Base-by-base conservation (phyloP, 768 basidiomycete genomes). In the Xanthoconium stramineum region DNA sequence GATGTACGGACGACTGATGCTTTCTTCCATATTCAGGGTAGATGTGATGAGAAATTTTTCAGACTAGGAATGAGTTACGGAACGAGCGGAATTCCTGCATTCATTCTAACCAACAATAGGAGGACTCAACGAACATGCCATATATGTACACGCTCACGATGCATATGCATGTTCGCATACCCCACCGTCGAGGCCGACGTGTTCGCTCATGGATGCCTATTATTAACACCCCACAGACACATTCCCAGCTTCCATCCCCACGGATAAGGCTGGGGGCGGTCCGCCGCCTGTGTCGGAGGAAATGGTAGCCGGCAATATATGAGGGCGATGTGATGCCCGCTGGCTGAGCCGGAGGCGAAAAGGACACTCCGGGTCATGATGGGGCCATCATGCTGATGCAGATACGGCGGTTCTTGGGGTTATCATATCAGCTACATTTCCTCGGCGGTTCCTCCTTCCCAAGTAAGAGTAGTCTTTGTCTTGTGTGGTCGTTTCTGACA, bases 401-500 rank as follows among this genome's bases (percentile, higher is more conserved):
- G 55, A 50, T 47, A 40, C 40, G 45, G 42, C 35, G 47, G 52
- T 53, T 52, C 47, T 47, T 45, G 50, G 53, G 42, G 52, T 30
- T 54, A 56, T 64, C 53, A 28, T 45, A 55, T 48, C 52, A 42
- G 39, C 38, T 50, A 37, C 38, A 56, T 30, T 56, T 58, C 60
- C 48, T 59, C 57, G 64, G 64, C 50, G 60, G 37, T 47, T 43
- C 14, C 38, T 47, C 63, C 51, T 65, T 61, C 60, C 60, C 35
- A 54, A 63, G 55, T 7, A n/a, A 58, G 47, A 24, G n/a, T 15
- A 37, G 8, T 24, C 55, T 33, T 56, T 47, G 53, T 58, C 33
- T 24, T 49, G 30, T 19, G 2, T 49, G 43, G 19, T 30, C 13
- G 19, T n/a, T 47, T 24, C 61, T 63, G 51, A 30, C 44, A 37